These are phyloP conservation scores for Phytophthora megakarya DNA, from an alignment of 352 stramenopile species.

Conservation along the genomic window DNA sequence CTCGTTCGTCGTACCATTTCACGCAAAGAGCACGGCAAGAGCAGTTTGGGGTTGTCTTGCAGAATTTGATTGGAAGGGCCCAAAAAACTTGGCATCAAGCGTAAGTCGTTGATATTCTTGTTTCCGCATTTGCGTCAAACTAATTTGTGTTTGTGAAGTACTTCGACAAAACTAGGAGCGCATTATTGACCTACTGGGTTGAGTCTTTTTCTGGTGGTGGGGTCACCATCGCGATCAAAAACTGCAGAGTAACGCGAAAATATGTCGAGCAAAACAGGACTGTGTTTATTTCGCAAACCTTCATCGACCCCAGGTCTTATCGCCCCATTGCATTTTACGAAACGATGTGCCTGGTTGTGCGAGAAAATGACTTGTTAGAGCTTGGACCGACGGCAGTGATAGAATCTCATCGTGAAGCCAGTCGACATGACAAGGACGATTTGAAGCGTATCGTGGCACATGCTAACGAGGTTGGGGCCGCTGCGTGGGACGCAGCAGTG, in stretches of 20 bases:
- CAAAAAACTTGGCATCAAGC: slow-evolving; percentile 11
- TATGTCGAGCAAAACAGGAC: slow-evolving; percentile 14
- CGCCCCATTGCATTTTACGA: slow-evolving; percentile 15
- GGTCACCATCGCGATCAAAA: slow-evolving; percentile 5
- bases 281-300: slow-evolving; percentile 10
- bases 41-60: slow-evolving; percentile 19
- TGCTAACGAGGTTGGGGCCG: background rate
- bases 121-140: background rate
- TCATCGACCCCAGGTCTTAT: slow-evolving; percentile 1
- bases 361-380: background rate
- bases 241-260: slow-evolving; percentile 17
- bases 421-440: slow-evolving; percentile 5
- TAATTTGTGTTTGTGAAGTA: slow-evolving; percentile 5
- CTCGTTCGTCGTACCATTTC: slow-evolving; percentile 12
- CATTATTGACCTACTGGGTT: slow-evolving; percentile 13
- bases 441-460: background rate
- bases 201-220: slow-evolving; percentile 2
- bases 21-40: background rate
- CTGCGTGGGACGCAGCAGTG: slow-evolving; percentile 6
- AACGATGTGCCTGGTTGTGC: slow-evolving; percentile 11
- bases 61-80: slow-evolving; percentile 6
- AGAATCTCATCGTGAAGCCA: slow-evolving; percentile 15
- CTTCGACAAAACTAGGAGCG: slow-evolving; percentile 16
- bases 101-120: slow-evolving; percentile 1
- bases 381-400: slow-evolving; percentile 6